Base-by-base conservation (phyloP, 169 alveolate genomes). In the Plasmodium gaboni region DNA sequence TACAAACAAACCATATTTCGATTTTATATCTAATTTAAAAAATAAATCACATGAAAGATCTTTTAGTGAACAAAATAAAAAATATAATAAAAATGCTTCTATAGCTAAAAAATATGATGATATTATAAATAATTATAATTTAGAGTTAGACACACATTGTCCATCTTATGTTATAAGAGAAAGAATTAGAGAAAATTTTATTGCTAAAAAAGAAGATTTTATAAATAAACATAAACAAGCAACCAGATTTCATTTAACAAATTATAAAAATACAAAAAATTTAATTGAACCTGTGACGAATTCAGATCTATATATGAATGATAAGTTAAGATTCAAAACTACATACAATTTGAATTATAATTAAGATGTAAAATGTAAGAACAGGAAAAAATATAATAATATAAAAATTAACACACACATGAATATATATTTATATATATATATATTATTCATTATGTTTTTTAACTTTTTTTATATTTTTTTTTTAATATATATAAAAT, bases 1-100 rank as follows among this genome's bases (percentile, higher is more conserved):
- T 67, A 83, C 91, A n/a, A 83, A 83, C 50, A 83, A 83, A 15
- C 91, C 91, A 15, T 83, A 83, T 83, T 83, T 83, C 22, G 91
- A 83, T 32, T 83, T 83, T 60, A 63, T 83, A 53, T n/a, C 68
- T 68, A 55, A 83, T 63, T 50, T 83, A 48, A 69, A 83, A 48
- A 42, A 63, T 48, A 67, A 67, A 63, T 22, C 57, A 32, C 48
- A 53, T 2, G 60, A 28, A 57, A 68, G 91, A 24, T 60, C 85
- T 61, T 19, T 46, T 59, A 83, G 91, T 57, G 83, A 67, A 63
- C 59, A 53, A 8, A 51, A 51, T 32, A 7, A 24, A 53, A 64
- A 57, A 28, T 38, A 38, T 38, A 68, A 83, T 71, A 69, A 71
- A 67, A 83, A 83, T 83, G 91, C 83, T 26, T 28, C 38, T 48